Base-by-base conservation (phyloP, 768 basidiomycete species). In the Tephrocybe sp. region DNA sequence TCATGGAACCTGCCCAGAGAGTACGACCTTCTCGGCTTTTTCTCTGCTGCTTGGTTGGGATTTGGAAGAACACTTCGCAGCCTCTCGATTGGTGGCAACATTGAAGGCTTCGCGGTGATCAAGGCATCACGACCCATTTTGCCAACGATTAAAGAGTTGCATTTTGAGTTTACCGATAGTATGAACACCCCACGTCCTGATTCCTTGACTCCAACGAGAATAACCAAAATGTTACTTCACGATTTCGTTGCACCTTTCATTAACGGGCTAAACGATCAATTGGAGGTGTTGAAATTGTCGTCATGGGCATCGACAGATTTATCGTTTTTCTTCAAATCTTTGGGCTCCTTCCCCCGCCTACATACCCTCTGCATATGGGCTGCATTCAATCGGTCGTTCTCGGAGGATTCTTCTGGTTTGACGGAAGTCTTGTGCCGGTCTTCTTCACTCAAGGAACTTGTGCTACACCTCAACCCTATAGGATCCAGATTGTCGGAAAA, bases 271-370 rank as follows among this genome's bases (percentile, higher is more conserved):
- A 59, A 64, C 2, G 56, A 65, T 1, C 69, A 68, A 26, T 60
- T 79, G 13, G 54, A 62, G 21, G 57, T 59, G 1, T 53, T 79
- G 37, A 66, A 59, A 28, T 53, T 78, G 9, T 70, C 68, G 60
- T 76, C 73, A 3, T 75, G 70, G 70, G 65, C 68, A 2, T 61
- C 66, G 0, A 51, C 71, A 5, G 73, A 77, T 47, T 61, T 79
- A 13, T 75, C 76, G 4, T 39, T 54, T 1, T 67, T 78, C 42
- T 75, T 78, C 58, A 34, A 59, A 22, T 48, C 58, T 21, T 52
- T 76, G 13, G 58, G 54, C 4, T 25, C 47, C 9, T 73, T 74
- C 40, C 71, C 73, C 5, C 45, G 38, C 6, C 61, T 79, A 21
- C 47, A 59, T 24, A 46, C 57, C 22, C 63, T 75, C 37, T 64